Conservation (phyloP, 176 grass and related monocot species). For the Oryza longistaminata region DNA sequence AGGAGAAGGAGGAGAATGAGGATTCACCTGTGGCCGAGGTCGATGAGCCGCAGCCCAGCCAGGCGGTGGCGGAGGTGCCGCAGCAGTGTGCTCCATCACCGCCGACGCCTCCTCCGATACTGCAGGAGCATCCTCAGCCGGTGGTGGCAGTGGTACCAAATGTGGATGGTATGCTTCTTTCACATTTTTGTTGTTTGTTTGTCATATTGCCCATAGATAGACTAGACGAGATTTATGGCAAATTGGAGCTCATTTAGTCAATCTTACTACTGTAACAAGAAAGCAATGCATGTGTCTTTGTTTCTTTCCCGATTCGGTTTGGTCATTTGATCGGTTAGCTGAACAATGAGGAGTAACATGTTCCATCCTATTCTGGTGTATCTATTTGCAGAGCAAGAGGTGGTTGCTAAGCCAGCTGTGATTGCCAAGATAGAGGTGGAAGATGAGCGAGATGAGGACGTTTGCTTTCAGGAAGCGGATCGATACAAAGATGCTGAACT, state of each 20-base stretch:
- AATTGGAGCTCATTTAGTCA: slow-evolving; percentile 22
- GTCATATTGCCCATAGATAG: slow-evolving; percentile 40
- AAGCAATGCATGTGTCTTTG: slow-evolving; percentile 20
- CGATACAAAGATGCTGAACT: slow-evolving; percentile 32
- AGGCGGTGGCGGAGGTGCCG: background rate
- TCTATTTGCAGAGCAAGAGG: slow-evolving; percentile 37
- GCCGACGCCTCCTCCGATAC: slow-evolving; percentile 6
- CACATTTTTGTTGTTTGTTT: slow-evolving; percentile 31
- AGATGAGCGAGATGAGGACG: slow-evolving; percentile 33
- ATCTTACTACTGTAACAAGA: slow-evolving; percentile 20
- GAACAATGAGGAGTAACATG: slow-evolving; percentile 27
- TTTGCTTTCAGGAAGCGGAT: slow-evolving; percentile 39
- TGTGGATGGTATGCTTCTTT: slow-evolving; percentile 47
- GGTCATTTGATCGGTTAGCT: slow-evolving; percentile 15
- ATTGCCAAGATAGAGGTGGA: slow-evolving; percentile 35
- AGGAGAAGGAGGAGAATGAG: slow-evolving; percentile 15
- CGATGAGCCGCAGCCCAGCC: background rate
- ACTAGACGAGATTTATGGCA: slow-evolving; percentile 27
- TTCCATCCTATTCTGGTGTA: slow-evolving; percentile 37
- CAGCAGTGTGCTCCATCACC: background rate
- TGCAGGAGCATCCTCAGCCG: slow-evolving; percentile 29
- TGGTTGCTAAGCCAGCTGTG: slow-evolving; percentile 23
- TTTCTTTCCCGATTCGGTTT: slow-evolving; percentile 28
- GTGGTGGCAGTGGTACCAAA: slow-evolving; percentile 45
- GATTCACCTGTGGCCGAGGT: slow-evolving; percentile 30